Conservation (phyloP, 176 grass and related monocot species). For the Secale cereale region DNA sequence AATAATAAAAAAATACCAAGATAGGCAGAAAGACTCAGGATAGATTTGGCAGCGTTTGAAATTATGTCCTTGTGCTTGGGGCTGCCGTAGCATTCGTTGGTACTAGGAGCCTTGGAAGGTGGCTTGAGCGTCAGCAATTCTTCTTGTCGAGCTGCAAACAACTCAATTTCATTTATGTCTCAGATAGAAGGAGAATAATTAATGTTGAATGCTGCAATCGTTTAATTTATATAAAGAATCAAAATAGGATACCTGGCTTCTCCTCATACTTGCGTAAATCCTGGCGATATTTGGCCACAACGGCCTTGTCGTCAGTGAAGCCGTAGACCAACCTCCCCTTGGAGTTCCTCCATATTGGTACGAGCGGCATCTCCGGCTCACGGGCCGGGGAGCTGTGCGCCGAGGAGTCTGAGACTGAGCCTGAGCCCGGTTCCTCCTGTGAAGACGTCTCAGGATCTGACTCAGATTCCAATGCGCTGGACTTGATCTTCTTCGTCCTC, state of each 20-base stretch:
- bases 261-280: neutral
- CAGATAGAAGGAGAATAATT: neutral
- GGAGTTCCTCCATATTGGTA: neutral
- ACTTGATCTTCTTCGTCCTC: too few relatives aligned
- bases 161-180: neutral
- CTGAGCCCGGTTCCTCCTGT: neutral
- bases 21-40: neutral
- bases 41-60: neutral
- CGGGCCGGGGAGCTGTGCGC: neutral
- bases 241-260: neutral
- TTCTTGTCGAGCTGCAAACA: neutral
- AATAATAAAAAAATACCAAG: neutral
- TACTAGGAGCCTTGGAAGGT: neutral
- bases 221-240: neutral
- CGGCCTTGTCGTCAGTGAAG: neutral
- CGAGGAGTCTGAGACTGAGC: neutral
- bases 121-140: neutral
- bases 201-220: neutral
- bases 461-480: too few relatives aligned
- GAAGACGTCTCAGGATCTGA: neutral
- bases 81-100: neutral
- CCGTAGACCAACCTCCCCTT: neutral
- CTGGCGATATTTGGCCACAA: neutral
- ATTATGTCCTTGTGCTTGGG: neutral
- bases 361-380: neutral